Conservation (phyloP, 768 basidiomycete species). For the Russula sp. region DNA sequence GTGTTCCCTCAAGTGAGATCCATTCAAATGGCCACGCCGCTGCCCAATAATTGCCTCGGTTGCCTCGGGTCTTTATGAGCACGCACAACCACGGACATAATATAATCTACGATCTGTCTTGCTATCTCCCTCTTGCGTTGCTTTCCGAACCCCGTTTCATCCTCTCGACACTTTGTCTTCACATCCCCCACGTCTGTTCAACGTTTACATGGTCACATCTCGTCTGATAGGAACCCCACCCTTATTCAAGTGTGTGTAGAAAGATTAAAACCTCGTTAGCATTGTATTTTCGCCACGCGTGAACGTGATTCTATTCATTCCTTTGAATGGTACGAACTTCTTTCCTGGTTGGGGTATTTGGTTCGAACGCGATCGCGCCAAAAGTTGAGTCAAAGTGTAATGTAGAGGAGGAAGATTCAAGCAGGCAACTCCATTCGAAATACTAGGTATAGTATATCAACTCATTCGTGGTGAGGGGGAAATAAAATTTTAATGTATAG, state of each 20-base stretch:
- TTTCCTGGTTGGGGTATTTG: not conserved
- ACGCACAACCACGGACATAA: constrained; percentile 7
- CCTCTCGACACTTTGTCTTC: constrained; percentile 8
- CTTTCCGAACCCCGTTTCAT: constrained; percentile 1
- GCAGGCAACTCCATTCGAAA: not conserved
- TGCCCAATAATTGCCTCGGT: constrained; percentile 19
- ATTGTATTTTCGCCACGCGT: constrained; percentile 16
- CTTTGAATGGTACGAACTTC: not conserved
- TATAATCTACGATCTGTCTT: constrained; percentile 17
- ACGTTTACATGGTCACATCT: constrained; percentile 8
- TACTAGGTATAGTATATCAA: not conserved
- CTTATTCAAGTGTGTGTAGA: constrained; percentile 20
- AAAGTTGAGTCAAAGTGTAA: not conserved
- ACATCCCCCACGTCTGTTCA: constrained; percentile 12
- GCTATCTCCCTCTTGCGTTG: constrained; percentile 16
- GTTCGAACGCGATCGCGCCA: not conserved
- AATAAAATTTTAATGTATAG: not conserved
- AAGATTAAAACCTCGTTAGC: constrained; percentile 13
- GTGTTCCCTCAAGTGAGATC: not conserved
- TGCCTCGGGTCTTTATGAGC: not conserved
- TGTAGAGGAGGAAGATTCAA: not conserved
- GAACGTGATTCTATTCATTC: constrained; percentile 7
- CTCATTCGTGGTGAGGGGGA: not conserved
- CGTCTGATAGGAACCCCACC: constrained; percentile 10
- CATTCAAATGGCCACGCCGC: constrained; percentile 4